Evolutionary conservation across 139 green algal species (phyloP).

Genomic region (Tetraselmis chui): DNA sequence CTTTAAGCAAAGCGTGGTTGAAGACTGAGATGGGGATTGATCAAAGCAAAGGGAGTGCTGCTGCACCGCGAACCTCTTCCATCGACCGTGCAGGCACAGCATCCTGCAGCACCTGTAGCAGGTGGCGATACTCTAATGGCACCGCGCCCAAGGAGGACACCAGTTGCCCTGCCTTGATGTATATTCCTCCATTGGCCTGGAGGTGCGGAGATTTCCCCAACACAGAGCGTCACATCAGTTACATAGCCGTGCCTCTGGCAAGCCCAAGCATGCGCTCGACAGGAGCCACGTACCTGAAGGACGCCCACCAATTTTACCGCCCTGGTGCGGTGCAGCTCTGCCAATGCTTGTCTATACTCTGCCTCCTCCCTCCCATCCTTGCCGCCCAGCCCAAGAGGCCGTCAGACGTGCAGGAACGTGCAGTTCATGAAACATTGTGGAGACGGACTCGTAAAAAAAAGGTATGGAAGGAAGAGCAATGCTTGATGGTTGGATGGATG

Average conservation of each 20-base stretch:
- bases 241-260: constrained; percentile 10
- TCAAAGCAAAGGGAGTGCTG: too few relatives aligned
- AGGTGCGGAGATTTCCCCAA: constrained; percentile 36
- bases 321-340: constrained; percentile 6
- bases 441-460: too few relatives aligned
- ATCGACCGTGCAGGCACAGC: constrained; percentile 49
- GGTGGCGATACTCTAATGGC: constrained; percentile 46
- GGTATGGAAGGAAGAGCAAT: too few relatives aligned
- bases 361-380: not conserved
- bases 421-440: too few relatives aligned
- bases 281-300: not conserved
- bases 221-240: not conserved
- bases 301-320: too few relatives aligned
- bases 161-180: constrained; percentile 86
- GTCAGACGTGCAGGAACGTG: too few relatives aligned
- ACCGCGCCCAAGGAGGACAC: constrained; percentile 46
- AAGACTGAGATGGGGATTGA: too few relatives aligned
- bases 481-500: too few relatives aligned
- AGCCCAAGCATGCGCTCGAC: not conserved
- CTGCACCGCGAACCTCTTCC: constrained; percentile 17
- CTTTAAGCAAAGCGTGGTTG: too few relatives aligned
- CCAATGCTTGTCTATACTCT: not conserved
- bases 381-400: not conserved
- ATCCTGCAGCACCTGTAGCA: constrained; percentile 66
- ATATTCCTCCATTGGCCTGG: constrained; percentile 72